A percentile compares a stretch with the other conserved stretches of the same genome.
These are phyloP conservation scores for Pneumocystis sp. DNA, from an alignment of 1,139 yeast genomes.

Conservation along the genomic window DNA sequence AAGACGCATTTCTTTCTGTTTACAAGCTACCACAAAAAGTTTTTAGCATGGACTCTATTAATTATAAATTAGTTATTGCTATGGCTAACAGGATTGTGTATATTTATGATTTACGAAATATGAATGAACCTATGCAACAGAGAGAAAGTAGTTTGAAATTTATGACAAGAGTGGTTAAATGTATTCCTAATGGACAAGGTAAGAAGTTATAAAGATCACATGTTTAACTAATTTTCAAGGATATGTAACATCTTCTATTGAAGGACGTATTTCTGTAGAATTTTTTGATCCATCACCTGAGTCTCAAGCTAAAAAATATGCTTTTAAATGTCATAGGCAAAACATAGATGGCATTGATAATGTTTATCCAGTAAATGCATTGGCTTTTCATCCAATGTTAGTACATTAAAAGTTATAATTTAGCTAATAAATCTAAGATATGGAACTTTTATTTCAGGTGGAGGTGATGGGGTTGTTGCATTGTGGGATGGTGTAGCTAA, in stretches of 20 bases:
- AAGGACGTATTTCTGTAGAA: slow-evolving; percentile 77
- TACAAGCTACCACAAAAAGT: slow-evolving; percentile 37
- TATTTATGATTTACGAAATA: slow-evolving; percentile 42
- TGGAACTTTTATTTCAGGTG: slow-evolving; percentile 53
- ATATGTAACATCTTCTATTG: slow-evolving; percentile 67
- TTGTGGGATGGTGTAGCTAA: slow-evolving; percentile 59
- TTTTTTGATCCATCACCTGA: slow-evolving; percentile 41
- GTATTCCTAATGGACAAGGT: slow-evolving; percentile 38
- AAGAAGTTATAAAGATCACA: slow-evolving; percentile 1
- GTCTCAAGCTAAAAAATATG: slow-evolving; percentile 42
- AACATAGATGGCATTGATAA: slow-evolving; percentile 38
- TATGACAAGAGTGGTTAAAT: slow-evolving; percentile 48
- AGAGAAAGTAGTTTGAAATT: slow-evolving; percentile 61
- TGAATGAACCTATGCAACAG: slow-evolving; percentile 33
- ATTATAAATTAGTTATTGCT: slow-evolving; percentile 39
- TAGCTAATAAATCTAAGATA: slow-evolving; percentile 12
- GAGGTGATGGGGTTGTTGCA: slow-evolving; percentile 63
- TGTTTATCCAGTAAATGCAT: slow-evolving; percentile 64
- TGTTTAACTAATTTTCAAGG: slow-evolving; percentile 26
- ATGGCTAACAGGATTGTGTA: slow-evolving; percentile 41
- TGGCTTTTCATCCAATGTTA: slow-evolving; percentile 36
- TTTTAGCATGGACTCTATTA: slow-evolving; percentile 46
- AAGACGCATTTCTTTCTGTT: slow-evolving; percentile 11
- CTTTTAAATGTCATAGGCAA: slow-evolving; percentile 69
- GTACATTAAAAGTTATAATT: neutral